Evolutionary conservation across 2,329 filamentous ascomycete genomes (phyloP), one percentile per base, ranked within the genome.

Genomic region (Alternaria sp.): DNA sequence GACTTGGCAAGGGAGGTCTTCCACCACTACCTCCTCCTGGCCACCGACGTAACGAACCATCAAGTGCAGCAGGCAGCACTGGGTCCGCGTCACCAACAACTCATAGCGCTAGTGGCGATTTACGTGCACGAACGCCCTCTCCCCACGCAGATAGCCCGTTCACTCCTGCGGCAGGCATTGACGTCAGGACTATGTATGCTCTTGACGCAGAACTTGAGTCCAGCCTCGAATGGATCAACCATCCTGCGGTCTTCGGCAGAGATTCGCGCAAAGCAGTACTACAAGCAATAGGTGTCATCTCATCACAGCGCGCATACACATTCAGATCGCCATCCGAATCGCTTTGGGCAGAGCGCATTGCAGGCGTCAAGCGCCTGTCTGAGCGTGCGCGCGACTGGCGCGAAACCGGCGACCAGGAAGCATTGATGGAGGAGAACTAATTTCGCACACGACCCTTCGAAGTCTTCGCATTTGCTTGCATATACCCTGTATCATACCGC

Each of bases 261-360:
- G 95, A 99, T 77, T 95, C 92, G 59, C 89, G 95, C 72, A 99
- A 99, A 82, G 93, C 94, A 5, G 94, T 99, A 2, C 84, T 99
- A 24, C 95, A 99, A 78, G 93, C 94, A 16, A 98, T 99, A 67
- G 94, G 95, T 7, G 94, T 98, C 63, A 97, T 99, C 70, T 95
- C 92, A 73, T 96, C 92, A 7, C 95, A 99, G 80, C 87, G 95
- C 47, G 94, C 91, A 11, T 97, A 94, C 76, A 98, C 95, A 0
- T 97, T 94, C 85, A 89, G 94, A 52, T 95, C 94, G 2, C 89
- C 93, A 0, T 91, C 94, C 6, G 95, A 99, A 82, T 88, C 88
- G 32, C 85, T 98, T 30, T 98, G 94, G 93, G 93, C 95, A 1
- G 87, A 87, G 41, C 88, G 95, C 38, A 90, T 98, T 20, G 81